Percentiles rank a stretch among this genome's conserved stretches.
phyloP scores from a whole-genome alignment of 2,329 filamentous ascomycete genomes.

The Aspergillus thermomutatus region DNA sequence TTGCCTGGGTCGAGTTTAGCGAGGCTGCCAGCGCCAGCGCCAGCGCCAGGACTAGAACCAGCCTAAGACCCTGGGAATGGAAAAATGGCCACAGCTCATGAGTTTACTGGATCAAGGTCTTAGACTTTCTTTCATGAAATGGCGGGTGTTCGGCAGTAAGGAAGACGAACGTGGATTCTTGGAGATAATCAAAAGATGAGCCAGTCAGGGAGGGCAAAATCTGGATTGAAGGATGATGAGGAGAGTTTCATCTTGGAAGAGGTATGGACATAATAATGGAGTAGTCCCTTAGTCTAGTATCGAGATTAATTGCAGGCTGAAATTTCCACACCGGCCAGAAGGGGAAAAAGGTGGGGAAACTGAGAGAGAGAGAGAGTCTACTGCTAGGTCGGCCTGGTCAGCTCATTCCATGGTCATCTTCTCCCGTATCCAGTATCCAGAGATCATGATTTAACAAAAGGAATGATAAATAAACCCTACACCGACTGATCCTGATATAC shows the following conservation, averaged over 20 bases:
- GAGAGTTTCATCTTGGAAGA: neutral
- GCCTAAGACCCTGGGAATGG: too few relatives aligned
- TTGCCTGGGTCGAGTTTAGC: neutral
- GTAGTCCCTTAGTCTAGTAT: neutral
- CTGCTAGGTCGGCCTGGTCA: too few relatives aligned
- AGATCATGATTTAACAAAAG: neutral
- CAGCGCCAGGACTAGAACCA: neutral
- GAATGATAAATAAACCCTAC: neutral
- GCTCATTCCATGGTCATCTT: neutral
- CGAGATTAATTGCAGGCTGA: neutral
- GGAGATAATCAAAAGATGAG: neutral
- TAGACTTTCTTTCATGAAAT: too few relatives aligned
- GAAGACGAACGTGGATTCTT: neutral
- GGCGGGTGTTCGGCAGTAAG: neutral
- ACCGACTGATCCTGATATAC: neutral
- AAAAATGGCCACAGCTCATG: neutral
- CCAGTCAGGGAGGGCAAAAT: neutral
- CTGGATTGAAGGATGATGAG: neutral
- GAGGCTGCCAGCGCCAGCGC: too few relatives aligned
- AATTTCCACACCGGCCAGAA: neutral
- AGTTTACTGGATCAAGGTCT: too few relatives aligned
- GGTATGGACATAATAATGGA: too few relatives aligned
- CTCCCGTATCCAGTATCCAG: neutral
- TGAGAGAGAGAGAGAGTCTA: neutral
- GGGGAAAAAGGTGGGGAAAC: neutral